A percentile compares a stretch with the other conserved stretches of the same genome.
phyloP scores from a whole-genome alignment of 2,329 filamentous ascomycete genomes.

The Xylaria sp. region DNA sequence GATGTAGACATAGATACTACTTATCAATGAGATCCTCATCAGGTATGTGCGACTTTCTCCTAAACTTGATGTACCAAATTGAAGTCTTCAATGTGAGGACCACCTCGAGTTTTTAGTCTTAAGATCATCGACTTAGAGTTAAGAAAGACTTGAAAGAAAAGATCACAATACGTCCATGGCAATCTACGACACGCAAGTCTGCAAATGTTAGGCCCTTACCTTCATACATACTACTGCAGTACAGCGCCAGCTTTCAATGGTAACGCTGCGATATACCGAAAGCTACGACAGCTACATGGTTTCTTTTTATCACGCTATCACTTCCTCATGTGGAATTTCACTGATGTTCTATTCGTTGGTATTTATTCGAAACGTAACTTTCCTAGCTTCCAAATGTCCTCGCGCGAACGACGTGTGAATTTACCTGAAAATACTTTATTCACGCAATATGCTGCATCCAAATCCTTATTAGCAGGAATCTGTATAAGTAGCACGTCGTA shows the following conservation, averaged over 20 bases:
- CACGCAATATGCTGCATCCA: conserved; percentile 28
- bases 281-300: neutral
- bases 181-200: neutral
- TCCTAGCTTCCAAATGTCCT: neutral
- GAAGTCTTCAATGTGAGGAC: neutral
- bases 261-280: neutral
- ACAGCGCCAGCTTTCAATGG: neutral
- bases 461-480: conserved; percentile 32
- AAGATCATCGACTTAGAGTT: neutral
- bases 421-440: conserved; percentile 37
- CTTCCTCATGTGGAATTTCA: neutral
- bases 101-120: neutral
- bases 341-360: neutral
- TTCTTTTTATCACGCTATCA: neutral
- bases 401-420: neutral
- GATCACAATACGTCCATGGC: neutral
- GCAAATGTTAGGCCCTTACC: neutral
- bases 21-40: neutral
- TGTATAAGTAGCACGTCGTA: conserved; percentile 23
- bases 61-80: neutral
- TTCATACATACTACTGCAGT: neutral
- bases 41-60: neutral
- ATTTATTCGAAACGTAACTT: neutral
- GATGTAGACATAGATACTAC: neutral
- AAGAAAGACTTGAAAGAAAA: neutral